Evolutionary conservation across 192 early-diverging fungal genomes (phyloP).

Genomic region (Allomyces arbusculus): DNA sequence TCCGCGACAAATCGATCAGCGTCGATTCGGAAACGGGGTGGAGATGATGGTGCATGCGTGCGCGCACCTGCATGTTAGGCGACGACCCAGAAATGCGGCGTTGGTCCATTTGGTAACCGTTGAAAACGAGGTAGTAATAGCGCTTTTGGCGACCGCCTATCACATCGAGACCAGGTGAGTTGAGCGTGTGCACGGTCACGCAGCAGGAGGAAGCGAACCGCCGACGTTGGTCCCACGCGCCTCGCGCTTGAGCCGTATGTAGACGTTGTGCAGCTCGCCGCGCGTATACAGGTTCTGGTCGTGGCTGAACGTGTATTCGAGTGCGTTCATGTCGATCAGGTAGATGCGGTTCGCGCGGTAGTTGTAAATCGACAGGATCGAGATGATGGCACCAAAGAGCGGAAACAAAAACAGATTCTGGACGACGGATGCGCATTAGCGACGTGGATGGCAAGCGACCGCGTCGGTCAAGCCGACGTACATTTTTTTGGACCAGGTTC

Average conservation of each 20-base stretch:
- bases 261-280: background rate
- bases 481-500: background rate
- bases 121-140: background rate
- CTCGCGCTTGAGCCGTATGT: background rate
- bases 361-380: background rate
- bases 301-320: background rate
- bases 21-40: no score
- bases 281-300: background rate
- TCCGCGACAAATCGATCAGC: background rate
- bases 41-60: no score
- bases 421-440: background rate
- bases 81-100: background rate
- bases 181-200: no score
- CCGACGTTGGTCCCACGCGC: background rate
- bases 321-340: background rate
- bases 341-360: background rate
- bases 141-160: no score
- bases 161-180: no score
- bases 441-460: no score
- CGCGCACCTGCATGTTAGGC: background rate
- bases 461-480: background rate
- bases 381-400: background rate
- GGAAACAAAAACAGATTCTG: background rate
- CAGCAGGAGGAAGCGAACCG: no score
- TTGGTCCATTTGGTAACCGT: background rate